Conservation (phyloP, 768 basidiomycete species). For the Botryobasidium botryosum region DNA sequence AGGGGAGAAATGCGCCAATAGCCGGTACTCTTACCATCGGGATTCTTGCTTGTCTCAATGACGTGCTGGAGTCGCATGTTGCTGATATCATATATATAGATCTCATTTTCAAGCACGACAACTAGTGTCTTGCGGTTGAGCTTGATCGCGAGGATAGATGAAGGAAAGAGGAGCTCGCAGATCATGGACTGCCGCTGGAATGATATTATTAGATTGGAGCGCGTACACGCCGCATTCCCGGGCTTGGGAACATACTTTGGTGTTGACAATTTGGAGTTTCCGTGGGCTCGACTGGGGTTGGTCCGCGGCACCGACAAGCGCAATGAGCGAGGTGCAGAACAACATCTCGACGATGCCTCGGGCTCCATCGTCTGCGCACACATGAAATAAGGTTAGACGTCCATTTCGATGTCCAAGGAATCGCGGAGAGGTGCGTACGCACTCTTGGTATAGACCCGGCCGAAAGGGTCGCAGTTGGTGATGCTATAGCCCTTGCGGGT, state of each 20-base stretch:
- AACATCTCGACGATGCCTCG: slow-evolving; percentile 98
- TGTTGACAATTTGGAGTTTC: slow-evolving; percentile 95
- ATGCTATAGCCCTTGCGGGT: slow-evolving; percentile 93
- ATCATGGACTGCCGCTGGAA: slow-evolving; percentile 95
- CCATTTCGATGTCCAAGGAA: background rate
- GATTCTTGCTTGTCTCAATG: slow-evolving; percentile 91
- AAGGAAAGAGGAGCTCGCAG: slow-evolving; percentile 94
- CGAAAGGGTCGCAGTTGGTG: slow-evolving; percentile 96
- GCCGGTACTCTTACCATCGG: slow-evolving; percentile 49
- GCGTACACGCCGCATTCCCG: too few species aligned
- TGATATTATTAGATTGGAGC: too few species aligned
- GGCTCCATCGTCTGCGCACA: slow-evolving; percentile 64
- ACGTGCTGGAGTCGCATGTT: slow-evolving; percentile 97
- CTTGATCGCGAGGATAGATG: slow-evolving; percentile 92
- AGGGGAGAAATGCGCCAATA: background rate
- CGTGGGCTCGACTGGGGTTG: slow-evolving; percentile 80
- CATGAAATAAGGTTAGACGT: background rate
- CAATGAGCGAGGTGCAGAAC: slow-evolving; percentile 96
- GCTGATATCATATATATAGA: slow-evolving; percentile 97
- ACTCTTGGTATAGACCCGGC: slow-evolving; percentile 91
- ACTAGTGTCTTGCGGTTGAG: slow-evolving; percentile 93
- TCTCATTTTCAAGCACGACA: slow-evolving; percentile 91
- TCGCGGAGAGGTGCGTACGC: slow-evolving; percentile 21
- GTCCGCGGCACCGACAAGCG: slow-evolving; percentile 90
- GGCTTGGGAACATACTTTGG: slow-evolving; percentile 70